A percentile compares a stretch with the other conserved stretches of the same genome.
Conservation (phyloP, 177 flowering plant genomes). For the Tripterygium wilfordii region DNA sequence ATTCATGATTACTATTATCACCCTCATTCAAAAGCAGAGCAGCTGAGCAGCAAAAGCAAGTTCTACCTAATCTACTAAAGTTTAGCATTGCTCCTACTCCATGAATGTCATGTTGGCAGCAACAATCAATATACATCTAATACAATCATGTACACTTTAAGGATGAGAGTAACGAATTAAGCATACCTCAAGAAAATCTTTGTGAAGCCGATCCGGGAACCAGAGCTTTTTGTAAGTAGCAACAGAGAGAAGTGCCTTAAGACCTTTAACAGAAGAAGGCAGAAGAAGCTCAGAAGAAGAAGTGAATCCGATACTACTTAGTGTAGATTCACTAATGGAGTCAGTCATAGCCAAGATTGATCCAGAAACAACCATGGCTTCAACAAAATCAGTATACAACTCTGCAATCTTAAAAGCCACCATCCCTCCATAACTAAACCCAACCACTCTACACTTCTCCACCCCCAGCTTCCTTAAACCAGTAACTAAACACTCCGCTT, state of each 20-base stretch:
- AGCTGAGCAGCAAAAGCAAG: not conserved
- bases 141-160: not conserved
- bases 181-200: slow-evolving; percentile 73
- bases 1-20: not conserved
- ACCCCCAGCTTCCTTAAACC: slow-evolving; percentile 61
- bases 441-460: slow-evolving; percentile 61
- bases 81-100: too few relatives aligned
- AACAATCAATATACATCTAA: too few relatives aligned
- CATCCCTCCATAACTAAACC: slow-evolving; percentile 95
- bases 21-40: not conserved
- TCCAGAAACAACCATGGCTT: slow-evolving; percentile 65
- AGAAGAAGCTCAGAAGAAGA: slow-evolving; percentile 69
- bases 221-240: slow-evolving; percentile 67
- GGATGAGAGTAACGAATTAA: not conserved
- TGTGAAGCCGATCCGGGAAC: slow-evolving; percentile 70
- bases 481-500: slow-evolving; percentile 61
- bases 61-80: slow-evolving; percentile 1
- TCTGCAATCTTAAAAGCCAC: slow-evolving; percentile 83
- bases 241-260: slow-evolving; percentile 66
- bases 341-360: slow-evolving; percentile 71
- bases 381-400: slow-evolving; percentile 50
- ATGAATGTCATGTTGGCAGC: too few relatives aligned
- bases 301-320: slow-evolving; percentile 51
- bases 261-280: slow-evolving; percentile 64
- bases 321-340: slow-evolving; percentile 31